phyloP scores from a whole-genome alignment of 164 flowering plant species.

The Tetrastigma voinierianum region DNA sequence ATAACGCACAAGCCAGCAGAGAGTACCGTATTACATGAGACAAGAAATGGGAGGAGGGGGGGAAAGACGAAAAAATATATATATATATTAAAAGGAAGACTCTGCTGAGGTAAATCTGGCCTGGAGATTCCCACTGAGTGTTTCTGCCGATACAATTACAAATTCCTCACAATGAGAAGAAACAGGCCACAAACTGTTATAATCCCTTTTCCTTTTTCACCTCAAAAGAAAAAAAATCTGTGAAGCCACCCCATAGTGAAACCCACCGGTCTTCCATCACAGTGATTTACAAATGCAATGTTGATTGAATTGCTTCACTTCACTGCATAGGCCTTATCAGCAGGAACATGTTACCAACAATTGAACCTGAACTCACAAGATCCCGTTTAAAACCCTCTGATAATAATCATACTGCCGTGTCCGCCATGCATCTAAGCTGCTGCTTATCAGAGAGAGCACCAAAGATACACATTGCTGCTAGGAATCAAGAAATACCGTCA shows the following conservation, averaged over 20 bases:
- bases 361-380: constrained; percentile 52
- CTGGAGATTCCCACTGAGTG: constrained; percentile 15
- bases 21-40: constrained; percentile 18
- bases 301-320: constrained; percentile 2
- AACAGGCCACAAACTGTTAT: constrained; percentile 19
- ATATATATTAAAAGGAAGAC: constrained; percentile 8
- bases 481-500: constrained; percentile 11
- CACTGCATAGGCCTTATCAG: constrained; percentile 14
- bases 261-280: constrained; percentile 6
- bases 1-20: constrained; percentile 24
- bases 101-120: constrained; percentile 18
- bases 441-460: constrained; percentile 96
- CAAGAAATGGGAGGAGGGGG: neutral
- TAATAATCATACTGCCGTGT: constrained; percentile 98
- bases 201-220: constrained; percentile 18
- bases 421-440: constrained; percentile 99
- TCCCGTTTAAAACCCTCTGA: constrained; percentile 96
- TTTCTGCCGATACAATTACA: constrained; percentile 28
- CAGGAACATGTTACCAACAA: constrained; percentile 6
- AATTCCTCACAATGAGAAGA: constrained; percentile 23
- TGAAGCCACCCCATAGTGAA: constrained; percentile 7
- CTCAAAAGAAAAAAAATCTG: constrained; percentile 10
- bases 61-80: constrained; percentile 6
- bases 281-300: constrained; percentile 7
- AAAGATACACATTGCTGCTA: constrained; percentile 98